Evolutionary conservation across 2,329 filamentous ascomycete genomes (phyloP).

Genomic region (Arthrobotrys pseudoclavata): DNA sequence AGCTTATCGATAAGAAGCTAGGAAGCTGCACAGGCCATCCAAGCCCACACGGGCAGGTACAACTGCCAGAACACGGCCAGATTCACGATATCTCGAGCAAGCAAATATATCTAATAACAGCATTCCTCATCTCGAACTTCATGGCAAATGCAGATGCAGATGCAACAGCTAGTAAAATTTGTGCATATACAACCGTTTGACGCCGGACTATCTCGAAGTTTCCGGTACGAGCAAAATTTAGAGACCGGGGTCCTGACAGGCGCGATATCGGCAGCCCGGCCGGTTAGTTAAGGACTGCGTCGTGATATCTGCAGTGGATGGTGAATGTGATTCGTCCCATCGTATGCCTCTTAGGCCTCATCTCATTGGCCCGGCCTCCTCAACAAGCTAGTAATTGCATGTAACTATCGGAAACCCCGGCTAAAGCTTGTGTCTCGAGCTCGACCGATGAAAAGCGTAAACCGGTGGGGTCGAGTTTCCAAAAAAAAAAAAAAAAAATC

Average conservation of each 20-base stretch:
- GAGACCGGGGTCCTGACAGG: slow-evolving; percentile 9
- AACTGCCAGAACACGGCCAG: not conserved
- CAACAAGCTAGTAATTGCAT: slow-evolving; percentile 31
- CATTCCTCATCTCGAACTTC: not conserved
- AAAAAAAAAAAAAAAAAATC: slow-evolving; percentile 25
- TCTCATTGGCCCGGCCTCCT: slow-evolving; percentile 40
- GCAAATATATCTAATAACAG: not conserved
- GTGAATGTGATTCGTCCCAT: slow-evolving; percentile 51
- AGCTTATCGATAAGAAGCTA: slow-evolving; percentile 42
- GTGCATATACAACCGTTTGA: slow-evolving; percentile 14
- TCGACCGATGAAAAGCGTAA: slow-evolving; percentile 28
- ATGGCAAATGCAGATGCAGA: not conserved
- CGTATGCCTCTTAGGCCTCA: slow-evolving; percentile 26
- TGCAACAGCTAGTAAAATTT: not conserved
- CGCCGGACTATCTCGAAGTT: slow-evolving; percentile 13
- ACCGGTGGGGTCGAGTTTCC: slow-evolving; percentile 45
- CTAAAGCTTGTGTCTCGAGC: slow-evolving; percentile 25
- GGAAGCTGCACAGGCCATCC: not conserved
- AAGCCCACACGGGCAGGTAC: slow-evolving; percentile 13
- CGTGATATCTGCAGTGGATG: slow-evolving; percentile 33
- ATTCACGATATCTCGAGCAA: not conserved
- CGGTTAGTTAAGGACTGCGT: slow-evolving; percentile 12
- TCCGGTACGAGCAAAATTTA: slow-evolving; percentile 35
- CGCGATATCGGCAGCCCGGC: slow-evolving; percentile 52
- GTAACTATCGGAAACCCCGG: slow-evolving; percentile 6